Evolutionary conservation across 1,139 yeast genomes (phyloP).

Genomic region (Lodderomyces parapsilosis): DNA sequence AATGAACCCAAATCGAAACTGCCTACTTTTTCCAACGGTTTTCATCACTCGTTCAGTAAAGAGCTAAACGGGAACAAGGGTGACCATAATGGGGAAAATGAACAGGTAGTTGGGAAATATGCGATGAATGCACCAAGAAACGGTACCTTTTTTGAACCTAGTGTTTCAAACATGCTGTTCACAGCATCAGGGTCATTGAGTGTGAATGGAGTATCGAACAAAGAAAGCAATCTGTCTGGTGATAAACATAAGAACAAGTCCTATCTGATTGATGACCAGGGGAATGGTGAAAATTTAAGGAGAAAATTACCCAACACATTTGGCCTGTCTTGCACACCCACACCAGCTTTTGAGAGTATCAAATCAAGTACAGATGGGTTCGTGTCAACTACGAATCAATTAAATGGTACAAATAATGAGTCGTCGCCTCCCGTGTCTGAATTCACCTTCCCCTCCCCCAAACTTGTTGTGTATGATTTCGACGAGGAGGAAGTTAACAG

Average conservation of each 20-base stretch:
- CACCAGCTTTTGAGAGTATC: not conserved
- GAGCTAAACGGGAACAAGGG: not conserved
- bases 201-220: not conserved
- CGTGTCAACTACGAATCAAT: not conserved
- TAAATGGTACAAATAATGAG: not conserved
- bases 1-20: not conserved
- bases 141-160: not conserved
- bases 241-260: too few species aligned
- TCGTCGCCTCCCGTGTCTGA: not conserved
- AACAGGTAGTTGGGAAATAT: too few species aligned
- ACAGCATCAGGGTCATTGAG: not conserved
- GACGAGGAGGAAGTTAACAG: conserved; percentile 27
- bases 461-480: conserved; percentile 20
- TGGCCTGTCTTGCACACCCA: conserved; percentile 1
- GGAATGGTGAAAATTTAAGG: too few species aligned
- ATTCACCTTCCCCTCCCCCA: conserved; percentile 30
- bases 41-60: not conserved
- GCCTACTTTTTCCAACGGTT: not conserved
- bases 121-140: not conserved
- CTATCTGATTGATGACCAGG: too few species aligned
- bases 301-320: not conserved
- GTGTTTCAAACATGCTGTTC: not conserved
- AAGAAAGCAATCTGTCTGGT: not conserved
- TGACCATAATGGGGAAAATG: not conserved
- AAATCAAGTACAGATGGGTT: too few species aligned